phyloP scores from a whole-genome alignment of 2,329 filamentous ascomycete genomes.

The Apiospora hydei region DNA sequence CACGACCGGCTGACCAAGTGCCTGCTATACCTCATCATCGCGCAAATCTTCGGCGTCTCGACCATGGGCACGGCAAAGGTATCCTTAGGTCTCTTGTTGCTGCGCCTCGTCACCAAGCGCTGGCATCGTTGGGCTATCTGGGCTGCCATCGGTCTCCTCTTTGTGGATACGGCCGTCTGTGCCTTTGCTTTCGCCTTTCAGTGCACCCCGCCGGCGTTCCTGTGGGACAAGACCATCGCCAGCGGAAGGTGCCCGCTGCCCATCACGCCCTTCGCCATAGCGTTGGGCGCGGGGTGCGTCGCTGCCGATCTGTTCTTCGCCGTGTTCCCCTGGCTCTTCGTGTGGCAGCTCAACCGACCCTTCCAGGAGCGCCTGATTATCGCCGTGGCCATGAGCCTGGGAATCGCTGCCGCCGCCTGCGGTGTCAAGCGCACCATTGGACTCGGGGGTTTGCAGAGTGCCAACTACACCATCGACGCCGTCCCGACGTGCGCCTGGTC shows the following conservation, averaged over 20 bases:
- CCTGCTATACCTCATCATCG: constrained; percentile 23
- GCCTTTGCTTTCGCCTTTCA: constrained; percentile 22
- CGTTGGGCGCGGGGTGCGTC: constrained; percentile 14
- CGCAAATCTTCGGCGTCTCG: constrained; percentile 22
- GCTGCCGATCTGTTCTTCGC: constrained; percentile 25
- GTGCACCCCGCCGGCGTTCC: constrained; percentile 16
- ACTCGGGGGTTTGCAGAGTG: constrained; percentile 11
- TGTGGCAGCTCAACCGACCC: constrained; percentile 22
- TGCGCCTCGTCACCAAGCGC: constrained; percentile 23
- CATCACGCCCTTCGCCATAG: constrained; percentile 8
- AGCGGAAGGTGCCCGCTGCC: constrained; percentile 3
- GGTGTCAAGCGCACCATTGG: constrained; percentile 25
- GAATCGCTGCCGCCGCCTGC: constrained; percentile 18
- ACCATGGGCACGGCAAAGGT: constrained; percentile 21
- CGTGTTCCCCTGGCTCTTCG: constrained; percentile 21
- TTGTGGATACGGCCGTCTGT: background rate
- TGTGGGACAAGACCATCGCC: constrained; percentile 23
- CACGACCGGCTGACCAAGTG: constrained; percentile 16
- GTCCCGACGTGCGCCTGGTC: constrained; percentile 22
- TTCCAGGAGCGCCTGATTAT: constrained; percentile 19
- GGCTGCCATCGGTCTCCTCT: constrained; percentile 9
- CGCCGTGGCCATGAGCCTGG: constrained; percentile 24
- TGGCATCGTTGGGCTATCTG: constrained; percentile 25
- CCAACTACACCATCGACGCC: constrained; percentile 22
- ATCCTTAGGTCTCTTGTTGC: constrained; percentile 6